Percentiles rank a stretch among this genome's conserved stretches.
Evolutionary conservation across 768 basidiomycete species (phyloP).

Genomic region (Tricholoma sp.): DNA sequence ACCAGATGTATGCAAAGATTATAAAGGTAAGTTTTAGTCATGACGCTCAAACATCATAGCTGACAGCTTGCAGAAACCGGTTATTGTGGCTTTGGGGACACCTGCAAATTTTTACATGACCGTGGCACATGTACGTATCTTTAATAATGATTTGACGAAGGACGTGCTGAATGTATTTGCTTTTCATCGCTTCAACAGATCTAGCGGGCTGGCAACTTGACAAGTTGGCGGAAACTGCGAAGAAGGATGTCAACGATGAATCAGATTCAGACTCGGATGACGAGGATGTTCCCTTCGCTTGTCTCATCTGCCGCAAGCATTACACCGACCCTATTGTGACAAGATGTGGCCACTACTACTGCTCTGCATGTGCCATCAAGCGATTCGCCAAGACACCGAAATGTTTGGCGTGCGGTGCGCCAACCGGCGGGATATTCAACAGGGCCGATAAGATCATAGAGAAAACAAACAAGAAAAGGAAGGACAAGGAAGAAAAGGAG

Average conservation of each 20-base stretch:
- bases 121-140: conserved; percentile 80
- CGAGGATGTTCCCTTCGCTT: conserved; percentile 97
- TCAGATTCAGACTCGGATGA: conserved; percentile 69
- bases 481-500: conserved; percentile 50
- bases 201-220: conserved; percentile 99
- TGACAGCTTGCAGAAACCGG: conserved; percentile 72
- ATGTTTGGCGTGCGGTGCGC: conserved; percentile 89
- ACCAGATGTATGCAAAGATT: conserved; percentile 99
- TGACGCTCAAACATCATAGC: conserved; percentile 1
- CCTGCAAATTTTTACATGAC: conserved; percentile 98
- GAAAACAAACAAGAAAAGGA: conserved; percentile 72
- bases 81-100: conserved; percentile 98
- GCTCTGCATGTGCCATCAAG: conserved; percentile 92
- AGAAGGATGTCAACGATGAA: conserved; percentile 54
- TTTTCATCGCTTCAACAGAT: conserved; percentile 40
- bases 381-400: conserved; percentile 92
- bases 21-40: conserved; percentile 73
- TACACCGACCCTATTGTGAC: conserved; percentile 96
- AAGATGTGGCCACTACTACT: conserved; percentile 95
- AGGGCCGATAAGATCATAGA: conserved; percentile 89
- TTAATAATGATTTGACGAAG: conserved; percentile 1
- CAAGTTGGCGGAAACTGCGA: conserved; percentile 78
- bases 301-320: conserved; percentile 90
- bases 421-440: conserved; percentile 96
- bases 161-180: conserved; percentile 10